These are phyloP conservation scores for Gyrodon lividus DNA, from an alignment of 768 basidiomycete genomes.

Conservation along the genomic window DNA sequence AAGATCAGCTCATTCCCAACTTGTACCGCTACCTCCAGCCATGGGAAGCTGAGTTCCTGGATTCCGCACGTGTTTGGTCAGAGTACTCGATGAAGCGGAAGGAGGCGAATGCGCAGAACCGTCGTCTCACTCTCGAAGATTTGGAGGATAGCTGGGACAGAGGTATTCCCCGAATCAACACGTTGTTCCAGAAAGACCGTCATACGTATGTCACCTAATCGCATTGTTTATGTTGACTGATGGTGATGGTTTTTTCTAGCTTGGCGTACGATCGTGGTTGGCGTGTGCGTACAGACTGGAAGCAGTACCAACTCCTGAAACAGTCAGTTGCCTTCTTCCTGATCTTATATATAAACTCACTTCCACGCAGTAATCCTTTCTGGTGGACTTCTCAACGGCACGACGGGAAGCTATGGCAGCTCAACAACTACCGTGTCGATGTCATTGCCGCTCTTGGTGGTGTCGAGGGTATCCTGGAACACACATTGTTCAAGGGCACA, in stretches of 20 bases:
- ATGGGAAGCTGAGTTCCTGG: slow-evolving; percentile 97
- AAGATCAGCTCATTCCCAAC: slow-evolving; percentile 95
- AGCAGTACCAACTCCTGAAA: slow-evolving; percentile 92
- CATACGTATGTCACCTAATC: slow-evolving; percentile 61
- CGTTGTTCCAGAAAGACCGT: slow-evolving; percentile 97
- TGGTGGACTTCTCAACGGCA: slow-evolving; percentile 99
- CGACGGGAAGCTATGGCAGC: slow-evolving; percentile 93
- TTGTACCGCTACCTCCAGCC: slow-evolving; percentile 95
- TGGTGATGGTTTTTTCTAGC: slow-evolving; percentile 33
- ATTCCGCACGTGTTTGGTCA: slow-evolving; percentile 98
- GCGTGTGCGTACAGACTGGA: slow-evolving; percentile 98
- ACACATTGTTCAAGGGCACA: slow-evolving; percentile 96
- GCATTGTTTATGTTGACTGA: not conserved
- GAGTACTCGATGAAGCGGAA: slow-evolving; percentile 99
- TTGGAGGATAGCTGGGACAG: slow-evolving; percentile 99
- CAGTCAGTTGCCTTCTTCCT: slow-evolving; percentile 51
- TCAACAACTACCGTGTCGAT: slow-evolving; percentile 98
- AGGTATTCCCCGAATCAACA: slow-evolving; percentile 98
- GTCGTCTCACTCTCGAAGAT: slow-evolving; percentile 94
- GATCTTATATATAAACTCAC: slow-evolving; percentile 9
- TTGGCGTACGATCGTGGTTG: slow-evolving; percentile 98
- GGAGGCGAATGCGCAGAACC: slow-evolving; percentile 98
- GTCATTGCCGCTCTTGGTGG: slow-evolving; percentile 97
- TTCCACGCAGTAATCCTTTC: slow-evolving; percentile 80
- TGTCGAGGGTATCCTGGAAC: slow-evolving; percentile 95